Base-by-base conservation (phyloP, 2,329 filamentous ascomycete species). In the Diaporthe velutina region DNA sequence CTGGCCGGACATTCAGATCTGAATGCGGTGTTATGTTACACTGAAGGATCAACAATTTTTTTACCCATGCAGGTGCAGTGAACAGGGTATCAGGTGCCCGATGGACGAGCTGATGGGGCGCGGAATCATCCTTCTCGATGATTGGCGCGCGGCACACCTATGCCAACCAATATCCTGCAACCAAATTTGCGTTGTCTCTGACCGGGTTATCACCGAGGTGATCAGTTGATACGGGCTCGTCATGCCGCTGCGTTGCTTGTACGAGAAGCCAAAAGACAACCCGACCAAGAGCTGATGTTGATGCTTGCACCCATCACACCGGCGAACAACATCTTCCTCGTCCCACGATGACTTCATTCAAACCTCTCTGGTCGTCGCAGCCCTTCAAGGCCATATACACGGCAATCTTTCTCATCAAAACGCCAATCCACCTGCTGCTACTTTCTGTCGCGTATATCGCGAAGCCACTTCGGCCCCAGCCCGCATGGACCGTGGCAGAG, bases 401-500 rank as follows among this genome's bases (percentile, higher is more conserved):
- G 6, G 19, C 25, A 68, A 54, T 19, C 15, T 73, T 73, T 10
- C 45, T 73, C 1, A n/a, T 73, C 71, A 68, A 73, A 55, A 55
- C 58, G 10, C 71, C 71, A 35, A 10, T 54, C 35, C 70, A 75
- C 25, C 60, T 78, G 5, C 45, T 73, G 3, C 13, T 74, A 12
- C 74, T 76, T 33, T 74, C 76, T n/a, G 54, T 79, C 38, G 60
- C 40, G 42, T 78, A 77, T 45, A 25, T 30, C 13, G 61, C 74
- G 6, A 71, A 57, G 28, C 66, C 76, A 7, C 30, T 77, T 8
- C 79, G 78, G 33, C 72, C 79, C 12, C 38, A 77, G 40, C 77
- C 67, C 13, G 71, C 68, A 73, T 79, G 78, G 78, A 74, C 57
- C 50, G 73, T 71, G 60, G 74, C 68, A 9, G 38, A 66, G 12